Conservation (phyloP, 2,329 filamentous ascomycete genomes). For the Phyllosticta paracitricarpa region DNA sequence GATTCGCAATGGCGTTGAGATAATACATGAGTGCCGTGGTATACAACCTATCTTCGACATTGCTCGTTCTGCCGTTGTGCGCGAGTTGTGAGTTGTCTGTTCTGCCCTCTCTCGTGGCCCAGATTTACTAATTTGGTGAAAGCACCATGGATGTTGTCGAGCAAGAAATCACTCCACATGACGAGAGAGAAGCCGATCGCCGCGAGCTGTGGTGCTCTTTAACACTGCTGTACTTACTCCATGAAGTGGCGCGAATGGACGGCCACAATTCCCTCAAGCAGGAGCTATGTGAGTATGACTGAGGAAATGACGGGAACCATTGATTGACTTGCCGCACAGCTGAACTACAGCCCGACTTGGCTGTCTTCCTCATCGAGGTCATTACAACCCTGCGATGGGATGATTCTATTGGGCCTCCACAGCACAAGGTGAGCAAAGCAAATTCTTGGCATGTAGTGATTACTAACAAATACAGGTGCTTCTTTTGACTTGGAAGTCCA, state of each 20-base stretch:
- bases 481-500: conserved; percentile 82
- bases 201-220: conserved; percentile 40
- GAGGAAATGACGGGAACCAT: no score
- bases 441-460: neutral
- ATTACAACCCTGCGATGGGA: conserved; percentile 46
- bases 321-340: conserved; percentile 15
- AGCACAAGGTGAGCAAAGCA: conserved; percentile 21
- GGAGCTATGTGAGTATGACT: conserved; percentile 18
- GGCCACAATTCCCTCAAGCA: conserved; percentile 39
- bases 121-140: neutral
- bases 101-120: neutral
- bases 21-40: conserved; percentile 31
- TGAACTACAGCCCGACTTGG: conserved; percentile 52
- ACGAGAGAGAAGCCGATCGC: conserved; percentile 28
- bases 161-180: conserved; percentile 15
- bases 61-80: conserved; percentile 25
- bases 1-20: conserved; percentile 35
- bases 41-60: conserved; percentile 31
- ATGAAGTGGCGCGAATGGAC: conserved; percentile 34
- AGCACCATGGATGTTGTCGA: conserved; percentile 9
- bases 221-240: conserved; percentile 39
- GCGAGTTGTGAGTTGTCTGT: conserved; percentile 13
- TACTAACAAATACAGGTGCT: conserved; percentile 46
- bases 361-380: conserved; percentile 61
- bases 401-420: conserved; percentile 49